A percentile compares a stretch with the other conserved stretches of the same genome.
Evolutionary conservation across 495 filamentous ascomycete species (phyloP).

Genomic region (Podospora pseudopauciseta): DNA sequence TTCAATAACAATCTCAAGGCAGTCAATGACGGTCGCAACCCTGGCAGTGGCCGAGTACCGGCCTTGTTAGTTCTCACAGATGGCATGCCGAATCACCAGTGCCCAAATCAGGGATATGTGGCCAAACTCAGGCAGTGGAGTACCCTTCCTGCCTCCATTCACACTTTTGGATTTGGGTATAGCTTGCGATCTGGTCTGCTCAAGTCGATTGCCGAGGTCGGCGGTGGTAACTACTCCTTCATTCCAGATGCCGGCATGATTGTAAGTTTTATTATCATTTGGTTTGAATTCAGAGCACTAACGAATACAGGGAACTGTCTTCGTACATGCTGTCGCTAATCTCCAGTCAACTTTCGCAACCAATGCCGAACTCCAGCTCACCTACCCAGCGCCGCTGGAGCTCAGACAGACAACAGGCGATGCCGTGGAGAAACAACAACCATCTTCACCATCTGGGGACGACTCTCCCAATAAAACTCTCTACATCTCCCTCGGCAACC

Average conservation of each 20-base stretch:
- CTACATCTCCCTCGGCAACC: constrained; percentile 35
- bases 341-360: constrained; percentile 44
- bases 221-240: constrained; percentile 44
- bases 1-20: constrained; percentile 24
- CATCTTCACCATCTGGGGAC: constrained; percentile 14
- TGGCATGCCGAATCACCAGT: constrained; percentile 39
- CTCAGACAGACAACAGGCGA: constrained; percentile 37
- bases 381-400: constrained; percentile 28
- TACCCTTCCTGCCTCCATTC: constrained; percentile 37
- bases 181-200: constrained; percentile 39
- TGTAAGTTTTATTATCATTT: constrained; percentile 21
- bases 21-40: not conserved
- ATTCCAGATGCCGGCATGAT: constrained; percentile 50
- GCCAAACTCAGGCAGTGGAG: constrained; percentile 35
- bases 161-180: constrained; percentile 50
- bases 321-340: constrained; percentile 47
- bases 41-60: constrained; percentile 28
- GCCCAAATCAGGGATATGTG: constrained; percentile 36
- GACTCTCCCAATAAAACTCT: constrained; percentile 18
- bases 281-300: constrained; percentile 8
- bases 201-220: constrained; percentile 44
- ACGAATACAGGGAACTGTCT: constrained; percentile 37
- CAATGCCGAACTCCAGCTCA: constrained; percentile 33
- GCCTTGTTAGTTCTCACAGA: constrained; percentile 48
- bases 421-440: constrained; percentile 27